Percentiles rank a stretch among this genome's conserved stretches.
Conservation (phyloP, 495 filamentous ascomycete species). For the Jackrogersella multiformis region DNA sequence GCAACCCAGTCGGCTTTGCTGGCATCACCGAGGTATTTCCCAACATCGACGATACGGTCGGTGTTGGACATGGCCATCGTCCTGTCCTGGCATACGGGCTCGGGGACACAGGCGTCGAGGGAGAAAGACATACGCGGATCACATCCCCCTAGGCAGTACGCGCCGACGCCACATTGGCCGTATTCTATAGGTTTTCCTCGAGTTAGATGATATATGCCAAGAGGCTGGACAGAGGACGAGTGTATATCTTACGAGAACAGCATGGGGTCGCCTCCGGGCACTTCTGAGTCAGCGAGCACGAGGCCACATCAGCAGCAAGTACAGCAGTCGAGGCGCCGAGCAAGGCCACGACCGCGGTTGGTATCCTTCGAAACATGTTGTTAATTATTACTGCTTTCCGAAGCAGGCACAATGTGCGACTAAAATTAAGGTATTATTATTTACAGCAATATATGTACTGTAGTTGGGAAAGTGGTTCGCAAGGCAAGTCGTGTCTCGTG, state of each 20-base stretch:
- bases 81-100: conserved; percentile 78
- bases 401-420: conserved; percentile 8
- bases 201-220: conserved; percentile 36
- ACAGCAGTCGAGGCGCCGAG: conserved; percentile 51
- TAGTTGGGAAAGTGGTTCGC: conserved; percentile 5
- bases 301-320: conserved; percentile 43
- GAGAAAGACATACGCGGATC: conserved; percentile 83
- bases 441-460: conserved; percentile 22
- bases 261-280: conserved; percentile 84
- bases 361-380: conserved; percentile 50
- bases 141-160: conserved; percentile 95
- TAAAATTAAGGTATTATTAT: conserved; percentile 35
- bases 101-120: conserved; percentile 86
- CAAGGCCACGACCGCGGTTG: conserved; percentile 52
- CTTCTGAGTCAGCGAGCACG: conserved; percentile 62
- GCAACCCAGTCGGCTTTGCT: conserved; percentile 84
- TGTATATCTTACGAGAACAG: conserved; percentile 81
- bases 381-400: conserved; percentile 10
- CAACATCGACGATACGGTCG: conserved; percentile 72
- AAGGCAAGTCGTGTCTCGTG: conserved; percentile 20
- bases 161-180: conserved; percentile 90
- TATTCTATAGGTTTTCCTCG: conserved; percentile 73
- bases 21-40: conserved; percentile 86
- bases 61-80: conserved; percentile 76
- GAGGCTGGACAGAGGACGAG: not conserved